Evolutionary conservation across 768 basidiomycete genomes (phyloP).

Genomic region (Rubroboletus satanas): DNA sequence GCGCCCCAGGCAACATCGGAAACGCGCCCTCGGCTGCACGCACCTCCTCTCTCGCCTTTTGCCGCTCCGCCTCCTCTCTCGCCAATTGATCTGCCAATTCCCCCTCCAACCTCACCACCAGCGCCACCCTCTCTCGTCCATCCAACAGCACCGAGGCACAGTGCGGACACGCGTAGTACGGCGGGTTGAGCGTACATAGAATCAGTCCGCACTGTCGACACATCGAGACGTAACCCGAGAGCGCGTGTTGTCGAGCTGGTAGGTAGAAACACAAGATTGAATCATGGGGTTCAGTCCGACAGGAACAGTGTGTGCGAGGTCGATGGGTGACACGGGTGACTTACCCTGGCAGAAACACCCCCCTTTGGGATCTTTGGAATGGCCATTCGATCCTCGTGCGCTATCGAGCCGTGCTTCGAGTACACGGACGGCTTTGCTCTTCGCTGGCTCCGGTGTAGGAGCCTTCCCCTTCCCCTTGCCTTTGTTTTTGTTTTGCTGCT

Average conservation of each 20-base stretch:
- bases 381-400: constrained; percentile 34
- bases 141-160: constrained; percentile 43
- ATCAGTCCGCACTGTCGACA: constrained; percentile 60
- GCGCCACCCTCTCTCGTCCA: constrained; percentile 26
- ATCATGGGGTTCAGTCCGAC: neutral
- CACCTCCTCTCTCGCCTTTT: constrained; percentile 45
- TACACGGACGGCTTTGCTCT: constrained; percentile 45
- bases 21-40: constrained; percentile 56
- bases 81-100: constrained; percentile 42
- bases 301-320: neutral
- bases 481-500: constrained; percentile 25
- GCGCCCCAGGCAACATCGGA: constrained; percentile 42
- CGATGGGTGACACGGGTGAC: constrained; percentile 1
- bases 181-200: constrained; percentile 55
- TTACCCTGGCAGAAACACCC: constrained; percentile 71
- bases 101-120: constrained; percentile 42
- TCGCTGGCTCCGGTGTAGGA: constrained; percentile 33
- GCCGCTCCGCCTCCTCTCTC: constrained; percentile 47
- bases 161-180: constrained; percentile 52
- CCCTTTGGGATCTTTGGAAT: constrained; percentile 50
- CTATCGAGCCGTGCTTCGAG: constrained; percentile 48
- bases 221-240: constrained; percentile 55
- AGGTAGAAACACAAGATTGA: neutral
- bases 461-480: constrained; percentile 43
- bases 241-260: constrained; percentile 51